Evolutionary conservation across 345 rosid genomes (phyloP).

Genomic region (Salix arbutifolia): DNA sequence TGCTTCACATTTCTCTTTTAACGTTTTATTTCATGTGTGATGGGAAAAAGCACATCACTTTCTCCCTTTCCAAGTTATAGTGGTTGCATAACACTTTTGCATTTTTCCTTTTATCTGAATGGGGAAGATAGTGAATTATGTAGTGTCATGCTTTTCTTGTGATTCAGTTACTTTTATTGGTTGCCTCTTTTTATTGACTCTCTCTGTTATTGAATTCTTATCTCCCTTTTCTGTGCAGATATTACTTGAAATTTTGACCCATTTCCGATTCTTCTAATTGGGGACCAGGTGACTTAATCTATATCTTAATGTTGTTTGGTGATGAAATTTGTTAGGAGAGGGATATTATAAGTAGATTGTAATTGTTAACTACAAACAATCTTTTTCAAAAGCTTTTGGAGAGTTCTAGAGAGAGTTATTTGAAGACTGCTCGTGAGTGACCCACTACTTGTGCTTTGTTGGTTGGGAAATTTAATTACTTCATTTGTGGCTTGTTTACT

Average conservation of each 20-base stretch:
- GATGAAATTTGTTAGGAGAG: background rate
- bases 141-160: slow-evolving; percentile 50
- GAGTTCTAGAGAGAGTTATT: slow-evolving; percentile 36
- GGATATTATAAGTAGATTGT: slow-evolving; percentile 3
- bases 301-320: slow-evolving; percentile 18
- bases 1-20: slow-evolving; percentile 25
- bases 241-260: slow-evolving; percentile 31
- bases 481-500: slow-evolving; percentile 27
- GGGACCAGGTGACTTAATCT: slow-evolving; percentile 31
- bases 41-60: background rate
- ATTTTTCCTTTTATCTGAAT: slow-evolving; percentile 14
- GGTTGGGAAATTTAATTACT: slow-evolving; percentile 60
- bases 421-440: slow-evolving; percentile 64
- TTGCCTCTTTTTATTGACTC: background rate
- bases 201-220: slow-evolving; percentile 1
- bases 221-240: slow-evolving; percentile 30
- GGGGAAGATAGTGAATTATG: slow-evolving; percentile 20
- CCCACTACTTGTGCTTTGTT: slow-evolving; percentile 52
- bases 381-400: slow-evolving; percentile 31
- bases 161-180: slow-evolving; percentile 35
- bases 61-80: background rate
- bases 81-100: background rate
- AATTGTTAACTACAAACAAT: slow-evolving; percentile 18
- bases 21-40: slow-evolving; percentile 14
- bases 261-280: slow-evolving; percentile 28